phyloP scores from a whole-genome alignment of 495 filamentous ascomycete species.

The Aspergillus nanangensis region DNA sequence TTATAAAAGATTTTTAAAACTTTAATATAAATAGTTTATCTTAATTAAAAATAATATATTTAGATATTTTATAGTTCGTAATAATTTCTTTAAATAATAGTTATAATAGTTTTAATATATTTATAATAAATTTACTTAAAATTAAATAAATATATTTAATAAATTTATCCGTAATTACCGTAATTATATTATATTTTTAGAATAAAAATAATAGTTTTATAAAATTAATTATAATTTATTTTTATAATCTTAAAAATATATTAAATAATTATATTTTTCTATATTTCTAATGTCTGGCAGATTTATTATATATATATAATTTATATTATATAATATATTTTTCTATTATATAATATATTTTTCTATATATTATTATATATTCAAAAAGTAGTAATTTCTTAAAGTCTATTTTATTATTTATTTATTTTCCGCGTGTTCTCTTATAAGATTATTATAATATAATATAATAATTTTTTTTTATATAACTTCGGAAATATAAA shows the following conservation, averaged over 20 bases:
- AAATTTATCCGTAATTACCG: constrained; percentile 1
- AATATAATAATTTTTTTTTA: constrained; percentile 1
- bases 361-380: background rate
- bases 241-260: background rate
- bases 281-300: background rate
- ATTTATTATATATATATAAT: background rate
- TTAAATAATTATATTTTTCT: background rate
- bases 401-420: background rate
- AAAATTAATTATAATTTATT: background rate
- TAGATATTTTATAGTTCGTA: background rate
- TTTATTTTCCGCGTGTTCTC: background rate
- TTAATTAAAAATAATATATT: background rate
- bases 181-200: background rate
- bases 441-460: background rate
- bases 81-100: background rate
- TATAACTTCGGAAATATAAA: background rate
- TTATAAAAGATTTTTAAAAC: no score
- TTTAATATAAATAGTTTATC: no score
- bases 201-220: background rate
- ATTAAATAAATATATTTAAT: constrained; percentile 1
- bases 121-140: background rate
- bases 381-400: no score
- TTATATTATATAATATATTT: background rate
- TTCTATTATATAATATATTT: background rate
- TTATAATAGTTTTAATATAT: background rate